Percentiles rank a stretch among this genome's conserved stretches.
Conservation (phyloP, 176 grass and related monocot genomes). For the Stipa capillata region DNA sequence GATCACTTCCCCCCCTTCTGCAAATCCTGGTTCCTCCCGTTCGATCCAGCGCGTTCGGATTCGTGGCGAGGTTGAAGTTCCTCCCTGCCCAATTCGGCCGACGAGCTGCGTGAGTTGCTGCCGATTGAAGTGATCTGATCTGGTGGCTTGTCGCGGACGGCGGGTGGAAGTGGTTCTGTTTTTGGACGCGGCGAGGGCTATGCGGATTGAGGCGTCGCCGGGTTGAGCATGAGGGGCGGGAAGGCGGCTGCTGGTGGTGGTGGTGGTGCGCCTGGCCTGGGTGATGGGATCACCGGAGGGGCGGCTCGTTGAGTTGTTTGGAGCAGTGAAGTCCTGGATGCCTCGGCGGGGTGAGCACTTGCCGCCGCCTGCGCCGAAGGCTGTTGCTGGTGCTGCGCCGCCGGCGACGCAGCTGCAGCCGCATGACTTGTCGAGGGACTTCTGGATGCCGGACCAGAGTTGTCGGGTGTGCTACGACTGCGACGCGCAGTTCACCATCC, state of each 20-base stretch:
- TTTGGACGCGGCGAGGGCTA: neutral
- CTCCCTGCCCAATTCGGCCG: neutral
- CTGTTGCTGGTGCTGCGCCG: neutral
- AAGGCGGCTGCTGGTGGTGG: slow-evolving; percentile 27
- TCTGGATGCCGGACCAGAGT: slow-evolving; percentile 99
- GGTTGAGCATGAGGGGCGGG: slow-evolving; percentile 37
- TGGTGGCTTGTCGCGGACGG: neutral
- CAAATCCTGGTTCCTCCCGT: neutral
- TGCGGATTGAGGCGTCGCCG: slow-evolving; percentile 32
- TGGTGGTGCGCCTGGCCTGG: slow-evolving; percentile 36
- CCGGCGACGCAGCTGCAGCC: neutral
- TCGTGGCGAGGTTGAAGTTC: neutral
- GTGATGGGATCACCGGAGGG: slow-evolving; percentile 63
- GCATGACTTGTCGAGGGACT: slow-evolving; percentile 59
- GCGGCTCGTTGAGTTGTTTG: slow-evolving; percentile 62
- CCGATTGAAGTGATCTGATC: slow-evolving; percentile 18
- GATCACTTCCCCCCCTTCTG: neutral
- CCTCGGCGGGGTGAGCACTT: slow-evolving; percentile 53
- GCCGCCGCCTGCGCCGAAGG: slow-evolving; percentile 4
- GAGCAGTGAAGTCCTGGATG: slow-evolving; percentile 75
- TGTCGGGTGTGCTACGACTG: slow-evolving; percentile 96
- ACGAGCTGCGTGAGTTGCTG: neutral
- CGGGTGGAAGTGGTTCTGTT: neutral
- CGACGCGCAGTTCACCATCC: slow-evolving; percentile 84
- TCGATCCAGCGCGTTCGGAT: slow-evolving; percentile 12